Evolutionary conservation across 306 rosid genomes (phyloP), one percentile per base, ranked within the genome.

Genomic region (Sphenostylis stenocarpa): DNA sequence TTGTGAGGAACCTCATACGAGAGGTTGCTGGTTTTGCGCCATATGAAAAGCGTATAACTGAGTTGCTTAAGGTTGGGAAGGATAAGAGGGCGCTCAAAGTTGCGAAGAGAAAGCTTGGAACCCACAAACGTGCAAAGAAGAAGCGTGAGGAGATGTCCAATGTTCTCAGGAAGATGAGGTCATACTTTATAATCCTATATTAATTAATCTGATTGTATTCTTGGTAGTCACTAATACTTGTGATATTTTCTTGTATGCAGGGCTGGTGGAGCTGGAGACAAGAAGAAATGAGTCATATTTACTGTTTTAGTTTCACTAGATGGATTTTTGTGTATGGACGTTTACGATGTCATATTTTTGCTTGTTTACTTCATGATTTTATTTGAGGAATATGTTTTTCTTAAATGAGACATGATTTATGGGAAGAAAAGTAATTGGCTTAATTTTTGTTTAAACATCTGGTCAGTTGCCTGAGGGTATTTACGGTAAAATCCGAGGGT

Each of bases 131-230:
- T 31, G 97, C 96, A 0, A 94, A 94, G 91, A 91, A 84, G 89
- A 94, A 94, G 98, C 70, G 97, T 15, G 98, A 94, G 79, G 98
- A 94, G 84, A 94, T 90, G 98, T 87, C 97, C 36, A 91, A 82
- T 39, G 91, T 81, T 33, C 97, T 94, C 67, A 72, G 97, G 6
- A 94, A 94, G 88, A 91, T 94, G 91, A 94, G 98, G 98, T 94
- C 20, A 1, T 31, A 1, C 3, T 14, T 3, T n/a, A 12, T 39
- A 16, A 36, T 36, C 41, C 12, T 3, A 29, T 29, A 3, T 29
- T 1, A 17, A 0, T 43, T 15, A 38, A 14, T 24, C 2, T 55
- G 62, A 41, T 6, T 21, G 10, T 21, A 38, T 21, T 28, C n/a
- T 6, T 51, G 8, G 69, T 60, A 1, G 3, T 34, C 4, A 7